phyloP scores from a whole-genome alignment of 805 yeast species.

The Saturnispora besseyi region DNA sequence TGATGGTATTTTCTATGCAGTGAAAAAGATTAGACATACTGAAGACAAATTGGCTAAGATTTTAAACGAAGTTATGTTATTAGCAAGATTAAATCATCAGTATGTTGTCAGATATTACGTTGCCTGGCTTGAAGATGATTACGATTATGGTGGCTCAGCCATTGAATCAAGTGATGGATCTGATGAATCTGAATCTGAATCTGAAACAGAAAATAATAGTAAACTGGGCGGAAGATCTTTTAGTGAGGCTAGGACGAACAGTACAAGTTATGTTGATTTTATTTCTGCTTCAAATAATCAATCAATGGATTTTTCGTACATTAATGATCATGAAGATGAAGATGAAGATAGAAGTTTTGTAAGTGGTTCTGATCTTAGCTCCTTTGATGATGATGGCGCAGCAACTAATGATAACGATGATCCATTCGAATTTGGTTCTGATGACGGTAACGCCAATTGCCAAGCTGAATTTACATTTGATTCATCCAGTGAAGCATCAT shows the following conservation, averaged over 20 bases:
- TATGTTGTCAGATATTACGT: conserved; percentile 95
- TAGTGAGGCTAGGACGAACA: conserved; percentile 24
- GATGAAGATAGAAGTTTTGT: conserved; percentile 13
- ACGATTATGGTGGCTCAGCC: conserved; percentile 18
- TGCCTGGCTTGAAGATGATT: conserved; percentile 89
- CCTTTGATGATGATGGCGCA: conserved; percentile 14
- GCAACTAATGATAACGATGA: conserved; percentile 15
- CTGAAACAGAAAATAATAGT: conserved; percentile 24
- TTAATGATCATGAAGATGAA: conserved; percentile 17
- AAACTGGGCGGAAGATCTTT: conserved; percentile 15
- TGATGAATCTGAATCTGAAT: conserved; percentile 19
- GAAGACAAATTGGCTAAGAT: conserved; percentile 73
- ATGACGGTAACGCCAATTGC: conserved; percentile 14
- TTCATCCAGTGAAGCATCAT: conserved; percentile 10
- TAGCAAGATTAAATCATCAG: conserved; percentile 89
- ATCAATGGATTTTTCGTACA: conserved; percentile 43
- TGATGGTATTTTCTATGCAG: conserved; percentile 92
- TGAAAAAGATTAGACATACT: conserved; percentile 80
- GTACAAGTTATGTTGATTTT: conserved; percentile 47
- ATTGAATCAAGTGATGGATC: conserved; percentile 22
- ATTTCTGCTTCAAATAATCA: conserved; percentile 57
- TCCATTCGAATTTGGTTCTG: conserved; percentile 24
- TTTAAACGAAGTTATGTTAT: conserved; percentile 81
- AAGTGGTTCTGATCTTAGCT: conserved; percentile 16
- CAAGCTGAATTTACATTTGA: conserved; percentile 15